phyloP scores from a whole-genome alignment of 2,329 filamentous ascomycete species.

The Aspergillus sp. region DNA sequence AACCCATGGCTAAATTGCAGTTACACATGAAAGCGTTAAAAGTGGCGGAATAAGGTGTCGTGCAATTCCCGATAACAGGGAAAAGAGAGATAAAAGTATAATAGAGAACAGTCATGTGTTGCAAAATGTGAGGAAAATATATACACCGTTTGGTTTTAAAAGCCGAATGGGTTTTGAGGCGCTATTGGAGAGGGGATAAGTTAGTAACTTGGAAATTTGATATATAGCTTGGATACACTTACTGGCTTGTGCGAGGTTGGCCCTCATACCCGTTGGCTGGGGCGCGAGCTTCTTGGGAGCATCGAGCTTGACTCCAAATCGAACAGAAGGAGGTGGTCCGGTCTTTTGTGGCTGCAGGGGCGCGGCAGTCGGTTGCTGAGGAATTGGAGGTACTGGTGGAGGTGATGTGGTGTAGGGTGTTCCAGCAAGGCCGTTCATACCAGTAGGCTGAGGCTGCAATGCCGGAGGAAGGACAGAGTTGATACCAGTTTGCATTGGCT shows the following conservation, averaged over 20 bases:
- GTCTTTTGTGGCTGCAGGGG: constrained; percentile 74
- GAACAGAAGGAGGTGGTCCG: constrained; percentile 78
- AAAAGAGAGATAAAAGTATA: too few relatives aligned
- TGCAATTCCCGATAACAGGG: too few relatives aligned
- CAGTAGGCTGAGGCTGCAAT: constrained; percentile 41
- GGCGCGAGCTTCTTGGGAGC: constrained; percentile 71
- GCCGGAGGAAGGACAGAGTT: constrained; percentile 52
- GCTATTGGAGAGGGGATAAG: constrained; percentile 41
- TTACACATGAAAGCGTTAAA: constrained; percentile 11
- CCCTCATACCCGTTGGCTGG: constrained; percentile 82
- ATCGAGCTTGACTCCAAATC: constrained; percentile 73
- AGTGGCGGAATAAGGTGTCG: neutral
- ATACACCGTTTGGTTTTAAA: constrained; percentile 41
- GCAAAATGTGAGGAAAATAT: constrained; percentile 18
- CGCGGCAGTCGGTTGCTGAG: constrained; percentile 53
- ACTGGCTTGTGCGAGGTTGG: constrained; percentile 94
- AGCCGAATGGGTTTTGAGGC: constrained; percentile 67
- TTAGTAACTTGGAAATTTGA: constrained; percentile 8
- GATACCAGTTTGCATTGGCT: constrained; percentile 45
- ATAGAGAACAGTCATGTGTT: constrained; percentile 16
- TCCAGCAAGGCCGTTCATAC: constrained; percentile 47
- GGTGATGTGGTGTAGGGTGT: constrained; percentile 45
- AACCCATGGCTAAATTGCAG: constrained; percentile 2
- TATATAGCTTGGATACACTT: constrained; percentile 47
- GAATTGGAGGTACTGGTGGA: constrained; percentile 52